Conservation (phyloP, 2,329 filamentous ascomycete species). For the Xylariaceae sp. region DNA sequence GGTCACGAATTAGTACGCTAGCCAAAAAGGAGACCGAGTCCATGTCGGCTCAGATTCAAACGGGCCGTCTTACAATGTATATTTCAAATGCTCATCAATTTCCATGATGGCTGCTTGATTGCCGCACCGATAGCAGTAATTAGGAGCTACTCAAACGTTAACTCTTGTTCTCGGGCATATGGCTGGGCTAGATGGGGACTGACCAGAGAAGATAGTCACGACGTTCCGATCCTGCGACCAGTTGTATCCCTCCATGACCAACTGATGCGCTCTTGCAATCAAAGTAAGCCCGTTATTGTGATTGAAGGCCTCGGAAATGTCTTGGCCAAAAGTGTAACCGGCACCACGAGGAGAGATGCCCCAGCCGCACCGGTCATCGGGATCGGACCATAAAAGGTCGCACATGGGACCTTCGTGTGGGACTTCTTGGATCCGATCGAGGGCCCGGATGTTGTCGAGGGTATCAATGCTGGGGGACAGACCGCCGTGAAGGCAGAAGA, state of each 20-base stretch:
- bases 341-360: constrained; percentile 94
- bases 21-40: constrained; percentile 1
- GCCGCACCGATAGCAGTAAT: constrained; percentile 98
- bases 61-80: constrained; percentile 83
- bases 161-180: constrained; percentile 11
- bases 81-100: constrained; percentile 98
- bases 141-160: constrained; percentile 65
- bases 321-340: constrained; percentile 94
- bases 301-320: constrained; percentile 98
- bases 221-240: constrained; percentile 99
- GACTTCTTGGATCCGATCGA: constrained; percentile 97
- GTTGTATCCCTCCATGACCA: constrained; percentile 99
- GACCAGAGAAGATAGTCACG: constrained; percentile 97
- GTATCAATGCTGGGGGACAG: constrained; percentile 96
- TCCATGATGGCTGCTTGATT: constrained; percentile 99
- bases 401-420: constrained; percentile 99
- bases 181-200: constrained; percentile 33
- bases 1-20: constrained; percentile 21
- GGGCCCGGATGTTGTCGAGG: constrained; percentile 90
- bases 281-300: constrained; percentile 98
- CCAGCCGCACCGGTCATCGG: constrained; percentile 95
- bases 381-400: constrained; percentile 96
- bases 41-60: neutral
- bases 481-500: constrained; percentile 97
- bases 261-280: constrained; percentile 94